Evolutionary conservation across 2,329 filamentous ascomycete species (phyloP).

Genomic region (Fusarium sp.): DNA sequence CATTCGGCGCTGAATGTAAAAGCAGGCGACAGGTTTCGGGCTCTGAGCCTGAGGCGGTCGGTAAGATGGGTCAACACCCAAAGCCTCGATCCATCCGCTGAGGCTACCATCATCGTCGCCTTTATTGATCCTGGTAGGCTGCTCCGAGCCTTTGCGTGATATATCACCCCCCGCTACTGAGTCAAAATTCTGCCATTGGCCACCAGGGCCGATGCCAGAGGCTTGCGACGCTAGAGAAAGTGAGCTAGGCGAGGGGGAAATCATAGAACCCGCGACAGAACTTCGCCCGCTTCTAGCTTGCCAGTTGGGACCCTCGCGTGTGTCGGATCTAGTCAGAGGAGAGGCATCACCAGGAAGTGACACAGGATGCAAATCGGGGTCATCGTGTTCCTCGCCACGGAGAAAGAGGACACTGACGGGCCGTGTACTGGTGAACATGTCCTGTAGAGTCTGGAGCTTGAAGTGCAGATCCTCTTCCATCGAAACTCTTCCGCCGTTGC

Average conservation of each 20-base stretch:
- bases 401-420: conserved; percentile 85
- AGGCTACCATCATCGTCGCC: conserved; percentile 76
- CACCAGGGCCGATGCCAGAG: conserved; percentile 59
- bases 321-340: conserved; percentile 70
- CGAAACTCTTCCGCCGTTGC: conserved; percentile 62
- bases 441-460: conserved; percentile 84
- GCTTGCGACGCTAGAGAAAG: conserved; percentile 73
- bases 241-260: conserved; percentile 78
- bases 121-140: conserved; percentile 68
- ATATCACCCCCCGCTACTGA: conserved; percentile 66
- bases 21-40: conserved; percentile 85
- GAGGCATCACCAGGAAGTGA: conserved; percentile 77
- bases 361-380: conserved; percentile 85
- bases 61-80: conserved; percentile 91
- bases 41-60: conserved; percentile 81
- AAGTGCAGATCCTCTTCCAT: conserved; percentile 83
- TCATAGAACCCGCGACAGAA: conserved; percentile 74
- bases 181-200: conserved; percentile 73
- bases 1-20: conserved; percentile 80
- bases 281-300: conserved; percentile 67
- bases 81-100: conserved; percentile 89
- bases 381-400: conserved; percentile 82
- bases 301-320: conserved; percentile 66
- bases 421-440: conserved; percentile 90
- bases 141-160: conserved; percentile 64